Evolutionary conservation across 2,329 filamentous ascomycete genomes (phyloP).

Genomic region (Xylariaceae sp.): DNA sequence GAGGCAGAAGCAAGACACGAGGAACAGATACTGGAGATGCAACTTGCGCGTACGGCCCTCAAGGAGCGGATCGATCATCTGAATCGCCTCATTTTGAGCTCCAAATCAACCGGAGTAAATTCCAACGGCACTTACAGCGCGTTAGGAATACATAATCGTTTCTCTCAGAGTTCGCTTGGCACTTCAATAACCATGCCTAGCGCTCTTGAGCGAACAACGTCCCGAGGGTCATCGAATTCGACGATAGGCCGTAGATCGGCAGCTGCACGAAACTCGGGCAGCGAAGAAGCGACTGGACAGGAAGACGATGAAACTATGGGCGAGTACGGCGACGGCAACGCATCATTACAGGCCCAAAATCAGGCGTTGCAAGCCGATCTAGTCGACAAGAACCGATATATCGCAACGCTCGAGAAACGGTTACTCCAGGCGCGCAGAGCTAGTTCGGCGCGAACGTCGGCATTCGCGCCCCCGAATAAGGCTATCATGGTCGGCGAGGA

Average conservation of each 20-base stretch:
- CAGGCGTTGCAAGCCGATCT: slow-evolving; percentile 90
- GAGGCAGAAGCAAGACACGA: slow-evolving; percentile 84
- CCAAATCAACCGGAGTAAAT: slow-evolving; percentile 93
- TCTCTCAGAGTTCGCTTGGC: slow-evolving; percentile 58
- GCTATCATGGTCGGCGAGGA: slow-evolving; percentile 71
- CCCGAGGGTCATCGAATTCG: slow-evolving; percentile 58
- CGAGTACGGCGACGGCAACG: slow-evolving; percentile 80
- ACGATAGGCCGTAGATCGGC: slow-evolving; percentile 52
- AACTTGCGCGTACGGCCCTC: slow-evolving; percentile 86
- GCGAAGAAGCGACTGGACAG: slow-evolving; percentile 35
- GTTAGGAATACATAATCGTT: slow-evolving; percentile 57
- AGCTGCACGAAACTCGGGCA: slow-evolving; percentile 41
- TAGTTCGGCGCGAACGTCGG: slow-evolving; percentile 81
- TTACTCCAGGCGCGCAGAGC: slow-evolving; percentile 84
- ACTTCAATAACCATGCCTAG: slow-evolving; percentile 65
- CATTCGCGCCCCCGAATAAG: slow-evolving; percentile 56
- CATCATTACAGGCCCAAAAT: slow-evolving; percentile 78
- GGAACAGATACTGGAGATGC: slow-evolving; percentile 98
- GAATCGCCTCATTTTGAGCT: slow-evolving; percentile 89
- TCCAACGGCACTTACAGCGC: slow-evolving; percentile 65
- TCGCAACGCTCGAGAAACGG: slow-evolving; percentile 85
- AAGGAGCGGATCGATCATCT: slow-evolving; percentile 97
- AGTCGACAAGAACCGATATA: slow-evolving; percentile 95
- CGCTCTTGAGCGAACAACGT: slow-evolving; percentile 57
- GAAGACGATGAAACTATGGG: slow-evolving; percentile 68